A percentile compares a stretch with the other conserved stretches of the same genome.
Evolutionary conservation across 306 rosid genomes (phyloP).

Genomic region (cucumber (Cucumis sativus)): DNA sequence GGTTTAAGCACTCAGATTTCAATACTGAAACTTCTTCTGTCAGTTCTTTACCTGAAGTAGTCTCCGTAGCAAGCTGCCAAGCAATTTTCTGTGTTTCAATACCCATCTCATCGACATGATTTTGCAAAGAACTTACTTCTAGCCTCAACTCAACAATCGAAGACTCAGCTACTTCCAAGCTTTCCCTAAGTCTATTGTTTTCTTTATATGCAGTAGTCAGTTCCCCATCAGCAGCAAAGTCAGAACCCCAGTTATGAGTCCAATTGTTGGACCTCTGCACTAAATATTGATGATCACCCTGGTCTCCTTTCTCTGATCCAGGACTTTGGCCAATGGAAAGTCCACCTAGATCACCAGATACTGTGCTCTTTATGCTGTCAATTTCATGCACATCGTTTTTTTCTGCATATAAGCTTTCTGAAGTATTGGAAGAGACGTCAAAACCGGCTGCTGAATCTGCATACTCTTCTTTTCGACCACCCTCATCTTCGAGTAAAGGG

Average conservation of each 20-base stretch:
- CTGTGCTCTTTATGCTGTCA: conserved; percentile 66
- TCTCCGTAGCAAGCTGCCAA: conserved; percentile 64
- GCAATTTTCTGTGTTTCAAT: conserved; percentile 46
- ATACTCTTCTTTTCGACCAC: conserved; percentile 52
- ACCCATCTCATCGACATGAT: conserved; percentile 67
- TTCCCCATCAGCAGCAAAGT: conserved; percentile 42
- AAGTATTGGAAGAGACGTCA: conserved; percentile 84
- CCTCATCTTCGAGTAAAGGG: conserved; percentile 50
- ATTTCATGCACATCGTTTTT: conserved; percentile 70
- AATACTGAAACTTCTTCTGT: conserved; percentile 55
- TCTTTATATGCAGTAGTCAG: conserved; percentile 56
- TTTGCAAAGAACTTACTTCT: conserved; percentile 55
- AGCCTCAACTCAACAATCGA: conserved; percentile 63
- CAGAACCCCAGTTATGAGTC: conserved; percentile 68
- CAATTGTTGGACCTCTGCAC: conserved; percentile 45
- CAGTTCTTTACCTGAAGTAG: conserved; percentile 63
- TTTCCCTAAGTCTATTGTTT: conserved; percentile 45
- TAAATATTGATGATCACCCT: conserved; percentile 34
- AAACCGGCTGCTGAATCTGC: conserved; percentile 69
- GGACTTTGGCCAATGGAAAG: conserved; percentile 48
- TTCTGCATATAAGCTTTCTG: conserved; percentile 75
- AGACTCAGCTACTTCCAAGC: conserved; percentile 64
- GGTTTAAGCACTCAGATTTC: conserved; percentile 63
- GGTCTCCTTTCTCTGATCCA: conserved; percentile 56
- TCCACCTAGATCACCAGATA: conserved; percentile 60